Conservation (phyloP, 2,329 filamentous ascomycete species). For the Dichotomopilus funicola region DNA sequence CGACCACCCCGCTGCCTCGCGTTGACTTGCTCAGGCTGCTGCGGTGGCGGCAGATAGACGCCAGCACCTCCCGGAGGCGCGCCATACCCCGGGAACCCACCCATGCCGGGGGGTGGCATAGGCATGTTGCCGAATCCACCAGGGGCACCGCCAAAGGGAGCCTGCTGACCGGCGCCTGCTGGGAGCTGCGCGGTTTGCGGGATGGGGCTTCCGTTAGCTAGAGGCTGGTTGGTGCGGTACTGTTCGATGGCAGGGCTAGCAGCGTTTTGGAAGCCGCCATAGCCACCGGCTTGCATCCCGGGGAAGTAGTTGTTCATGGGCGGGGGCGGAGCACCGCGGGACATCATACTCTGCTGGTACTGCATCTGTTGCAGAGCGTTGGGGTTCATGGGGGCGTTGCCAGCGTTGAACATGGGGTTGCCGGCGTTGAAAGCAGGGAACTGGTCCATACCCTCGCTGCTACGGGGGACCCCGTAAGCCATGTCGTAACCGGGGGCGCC, state of each 20-base stretch:
- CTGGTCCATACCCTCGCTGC: constrained; percentile 47
- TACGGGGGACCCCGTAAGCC: constrained; percentile 45
- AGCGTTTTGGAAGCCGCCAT: constrained; percentile 42
- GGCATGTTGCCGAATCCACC: constrained; percentile 38
- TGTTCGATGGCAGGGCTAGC: constrained; percentile 47
- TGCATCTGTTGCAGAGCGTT: constrained; percentile 50
- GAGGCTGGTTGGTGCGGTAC: constrained; percentile 43
- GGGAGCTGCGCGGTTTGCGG: constrained; percentile 41
- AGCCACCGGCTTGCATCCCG: constrained; percentile 49
- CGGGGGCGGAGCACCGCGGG: constrained; percentile 38
- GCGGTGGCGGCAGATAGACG: constrained; percentile 48
- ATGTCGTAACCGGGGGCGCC: constrained; percentile 43
- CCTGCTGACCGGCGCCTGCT: constrained; percentile 32
- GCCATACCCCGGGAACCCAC: constrained; percentile 29
- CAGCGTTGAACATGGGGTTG: constrained; percentile 45
- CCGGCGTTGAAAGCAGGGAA: constrained; percentile 48
- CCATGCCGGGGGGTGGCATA: constrained; percentile 27
- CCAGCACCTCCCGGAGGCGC: constrained; percentile 33
- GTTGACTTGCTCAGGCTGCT: constrained; percentile 48
- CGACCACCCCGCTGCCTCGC: constrained; percentile 54
- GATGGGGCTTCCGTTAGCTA: constrained; percentile 46
- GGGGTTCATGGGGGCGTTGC: constrained; percentile 40
- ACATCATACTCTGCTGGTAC: constrained; percentile 54
- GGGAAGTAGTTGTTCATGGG: constrained; percentile 53
- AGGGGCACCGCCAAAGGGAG: constrained; percentile 42